Evolutionary conservation across 441 rosid genomes (phyloP).

Genomic region (Bocquillonia castaneifolia): DNA sequence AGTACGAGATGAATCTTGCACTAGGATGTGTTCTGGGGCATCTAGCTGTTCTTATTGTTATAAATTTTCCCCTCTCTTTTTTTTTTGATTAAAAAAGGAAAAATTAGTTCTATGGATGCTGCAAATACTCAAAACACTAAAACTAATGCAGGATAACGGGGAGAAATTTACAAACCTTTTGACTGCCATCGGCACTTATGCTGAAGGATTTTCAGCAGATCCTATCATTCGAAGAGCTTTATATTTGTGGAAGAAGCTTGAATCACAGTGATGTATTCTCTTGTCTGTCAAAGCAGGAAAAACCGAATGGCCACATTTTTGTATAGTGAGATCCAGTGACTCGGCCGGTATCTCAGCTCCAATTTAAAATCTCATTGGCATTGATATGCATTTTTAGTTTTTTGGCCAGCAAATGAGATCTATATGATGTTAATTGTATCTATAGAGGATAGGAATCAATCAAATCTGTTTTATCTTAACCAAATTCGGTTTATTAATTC

Average conservation of each 20-base stretch:
- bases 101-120: neutral
- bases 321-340: neutral
- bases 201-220: constrained; percentile 88
- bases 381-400: neutral
- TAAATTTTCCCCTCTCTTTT: neutral
- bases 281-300: neutral
- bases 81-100: neutral
- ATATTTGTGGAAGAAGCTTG: constrained; percentile 64
- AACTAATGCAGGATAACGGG: constrained; percentile 63
- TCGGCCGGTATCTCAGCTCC: neutral
- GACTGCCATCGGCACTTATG: constrained; percentile 70
- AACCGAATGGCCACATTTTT: neutral
- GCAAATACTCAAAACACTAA: neutral
- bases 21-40: neutral
- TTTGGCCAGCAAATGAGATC: constrained; percentile 1
- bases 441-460: neutral
- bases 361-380: neutral
- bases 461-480: neutral
- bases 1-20: neutral
- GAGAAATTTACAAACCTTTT: constrained; percentile 71
- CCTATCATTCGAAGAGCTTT: constrained; percentile 60
- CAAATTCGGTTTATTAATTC: no score
- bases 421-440: neutral
- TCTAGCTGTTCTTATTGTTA: neutral
- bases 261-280: constrained; percentile 5